A percentile compares a stretch with the other conserved stretches of the same genome.
phyloP scores from a whole-genome alignment of 257 asterid species.

The Ligustrum vulgare region DNA sequence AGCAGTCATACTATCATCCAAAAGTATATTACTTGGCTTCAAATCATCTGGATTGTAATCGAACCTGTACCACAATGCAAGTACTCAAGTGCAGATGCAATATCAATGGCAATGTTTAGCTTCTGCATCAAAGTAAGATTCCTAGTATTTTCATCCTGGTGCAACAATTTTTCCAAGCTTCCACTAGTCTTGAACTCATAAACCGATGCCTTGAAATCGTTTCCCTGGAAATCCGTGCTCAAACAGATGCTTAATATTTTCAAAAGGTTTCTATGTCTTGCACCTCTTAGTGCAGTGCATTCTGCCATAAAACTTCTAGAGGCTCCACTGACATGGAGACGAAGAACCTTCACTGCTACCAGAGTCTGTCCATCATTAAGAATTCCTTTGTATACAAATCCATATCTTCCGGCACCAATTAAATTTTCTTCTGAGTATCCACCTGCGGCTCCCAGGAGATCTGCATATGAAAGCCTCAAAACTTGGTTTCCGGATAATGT shows the following conservation, averaged over 20 bases:
- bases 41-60: conserved; percentile 32
- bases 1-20: too few species aligned
- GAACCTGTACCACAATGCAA: conserved; percentile 29
- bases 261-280: conserved; percentile 38
- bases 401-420: conserved; percentile 37
- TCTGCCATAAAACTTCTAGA: conserved; percentile 38
- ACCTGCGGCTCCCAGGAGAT: conserved; percentile 28
- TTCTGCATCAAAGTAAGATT: conserved; percentile 21
- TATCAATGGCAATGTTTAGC: conserved; percentile 30
- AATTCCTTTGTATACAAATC: conserved; percentile 36
- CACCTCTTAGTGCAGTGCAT: conserved; percentile 28
- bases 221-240: conserved; percentile 30
- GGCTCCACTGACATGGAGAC: conserved; percentile 32
- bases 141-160: conserved; percentile 1
- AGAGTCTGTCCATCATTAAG: conserved; percentile 11
- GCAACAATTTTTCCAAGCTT: conserved; percentile 37
- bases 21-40: conserved; percentile 10
- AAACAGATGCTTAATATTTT: conserved; percentile 32
- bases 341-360: conserved; percentile 36
- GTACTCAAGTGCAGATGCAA: conserved; percentile 33
- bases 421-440: conserved; percentile 30
- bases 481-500: background rate
- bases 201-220: conserved; percentile 37
- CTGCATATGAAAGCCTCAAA: conserved; percentile 28
- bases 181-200: conserved; percentile 36